These are phyloP conservation scores for Chlorella sorokiniana DNA, from an alignment of 139 green algal species.

Conservation along the genomic window DNA sequence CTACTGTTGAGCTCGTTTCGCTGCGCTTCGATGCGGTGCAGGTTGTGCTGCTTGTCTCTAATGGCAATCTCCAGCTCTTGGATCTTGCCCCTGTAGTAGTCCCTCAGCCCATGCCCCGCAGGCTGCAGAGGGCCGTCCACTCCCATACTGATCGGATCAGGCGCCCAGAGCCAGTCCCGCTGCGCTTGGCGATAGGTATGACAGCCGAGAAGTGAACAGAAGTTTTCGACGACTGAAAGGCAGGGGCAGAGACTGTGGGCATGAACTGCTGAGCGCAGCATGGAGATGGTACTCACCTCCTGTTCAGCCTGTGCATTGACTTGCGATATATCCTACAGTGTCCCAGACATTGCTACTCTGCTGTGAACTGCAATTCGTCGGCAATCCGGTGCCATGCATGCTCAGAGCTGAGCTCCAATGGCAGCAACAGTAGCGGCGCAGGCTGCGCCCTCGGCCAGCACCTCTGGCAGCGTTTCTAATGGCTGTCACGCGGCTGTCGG, in stretches of 20 bases:
- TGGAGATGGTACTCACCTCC: no score
- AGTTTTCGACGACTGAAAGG: no score
- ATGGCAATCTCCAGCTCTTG: slow-evolving; percentile 93
- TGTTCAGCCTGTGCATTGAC: no score
- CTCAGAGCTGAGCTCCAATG: not conserved
- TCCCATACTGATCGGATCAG: not conserved
- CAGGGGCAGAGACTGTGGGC: no score
- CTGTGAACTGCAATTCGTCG: no score
- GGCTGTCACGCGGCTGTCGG: not conserved
- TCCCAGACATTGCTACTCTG: no score
- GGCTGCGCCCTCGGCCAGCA: not conserved
- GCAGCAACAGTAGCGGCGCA: not conserved
- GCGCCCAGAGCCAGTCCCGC: not conserved
- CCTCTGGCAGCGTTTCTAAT: not conserved
- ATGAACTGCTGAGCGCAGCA: no score
- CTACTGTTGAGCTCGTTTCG: slow-evolving; percentile 97
- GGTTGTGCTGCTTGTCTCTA: slow-evolving; percentile 92
- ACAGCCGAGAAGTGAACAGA: no score
- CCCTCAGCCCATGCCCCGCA: slow-evolving; percentile 53
- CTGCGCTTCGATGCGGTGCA: slow-evolving; percentile 96
- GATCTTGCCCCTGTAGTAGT: slow-evolving; percentile 92
- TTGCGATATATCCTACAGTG: no score
- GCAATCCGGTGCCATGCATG: no score
- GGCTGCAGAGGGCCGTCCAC: not conserved
- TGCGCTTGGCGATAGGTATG: no score